A percentile compares a stretch with the other conserved stretches of the same genome.
These are phyloP conservation scores for Cucurbita ficifolia DNA, from an alignment of 306 rosid genomes.

Conservation along the genomic window DNA sequence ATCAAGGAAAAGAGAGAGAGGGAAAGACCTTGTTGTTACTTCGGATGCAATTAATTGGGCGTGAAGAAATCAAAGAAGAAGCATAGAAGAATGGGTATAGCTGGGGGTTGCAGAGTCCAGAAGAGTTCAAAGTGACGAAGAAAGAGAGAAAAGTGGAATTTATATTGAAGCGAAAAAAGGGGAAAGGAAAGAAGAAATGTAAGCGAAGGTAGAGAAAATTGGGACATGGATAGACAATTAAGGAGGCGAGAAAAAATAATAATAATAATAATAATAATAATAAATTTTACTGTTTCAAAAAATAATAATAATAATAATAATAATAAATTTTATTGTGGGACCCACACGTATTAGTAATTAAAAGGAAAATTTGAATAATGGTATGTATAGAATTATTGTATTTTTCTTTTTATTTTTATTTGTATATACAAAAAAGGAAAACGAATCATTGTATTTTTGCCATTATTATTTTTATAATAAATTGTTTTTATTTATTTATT, in stretches of 20 bases:
- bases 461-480: not conserved
- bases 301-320: not conserved
- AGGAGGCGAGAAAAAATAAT: not conserved
- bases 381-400: not conserved
- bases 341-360: not conserved
- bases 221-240: not conserved
- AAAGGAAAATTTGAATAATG: not conserved
- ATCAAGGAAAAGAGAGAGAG: not conserved
- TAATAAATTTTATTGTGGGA: not conserved
- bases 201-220: not conserved
- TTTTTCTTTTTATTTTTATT: no score
- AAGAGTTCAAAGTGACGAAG: slow-evolving; percentile 2
- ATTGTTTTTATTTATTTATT: not conserved
- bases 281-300: not conserved
- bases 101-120: slow-evolving; percentile 3
- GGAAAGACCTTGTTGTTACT: not conserved
- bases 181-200: not conserved
- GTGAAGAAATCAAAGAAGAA: not conserved
- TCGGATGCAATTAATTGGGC: not conserved
- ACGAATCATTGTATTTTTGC: not conserved
- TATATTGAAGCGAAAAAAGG: not conserved
- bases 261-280: not conserved
- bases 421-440: not conserved
- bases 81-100: not conserved
- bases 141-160: not conserved